These are phyloP conservation scores for Allodekkera sacchari DNA, from an alignment of 805 yeast genomes.

Conservation along the genomic window DNA sequence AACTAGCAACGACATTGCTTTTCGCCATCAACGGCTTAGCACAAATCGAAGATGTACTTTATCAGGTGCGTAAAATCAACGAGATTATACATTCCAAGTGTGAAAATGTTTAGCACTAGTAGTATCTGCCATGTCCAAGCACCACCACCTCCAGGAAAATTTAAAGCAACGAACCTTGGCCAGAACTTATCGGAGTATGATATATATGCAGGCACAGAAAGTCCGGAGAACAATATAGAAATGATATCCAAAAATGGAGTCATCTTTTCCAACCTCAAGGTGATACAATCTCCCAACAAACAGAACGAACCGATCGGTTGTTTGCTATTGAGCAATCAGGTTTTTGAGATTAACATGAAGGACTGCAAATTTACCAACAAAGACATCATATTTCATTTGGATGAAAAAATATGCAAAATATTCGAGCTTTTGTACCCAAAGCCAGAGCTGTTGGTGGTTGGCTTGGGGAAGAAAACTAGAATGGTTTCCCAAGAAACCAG, in stretches of 20 bases:
- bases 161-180: conserved; percentile 28
- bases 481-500: conserved; percentile 52
- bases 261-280: conserved; percentile 45
- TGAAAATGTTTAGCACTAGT: too few species aligned
- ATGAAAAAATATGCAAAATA: conserved; percentile 35
- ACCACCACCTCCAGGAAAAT: too few species aligned
- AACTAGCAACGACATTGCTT: too few species aligned
- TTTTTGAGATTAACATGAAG: conserved; percentile 49
- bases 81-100: too few species aligned
- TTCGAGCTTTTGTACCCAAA: conserved; percentile 57
- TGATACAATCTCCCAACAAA: conserved; percentile 34
- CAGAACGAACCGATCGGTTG: conserved; percentile 35
- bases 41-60: too few species aligned
- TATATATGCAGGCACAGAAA: conserved; percentile 32
- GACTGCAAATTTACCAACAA: conserved; percentile 9
- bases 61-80: too few species aligned
- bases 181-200: conserved; percentile 34
- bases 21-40: too few species aligned
- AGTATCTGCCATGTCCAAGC: too few species aligned
- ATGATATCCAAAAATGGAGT: conserved; percentile 48
- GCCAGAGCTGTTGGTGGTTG: conserved; percentile 69
- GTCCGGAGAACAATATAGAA: conserved; percentile 44
- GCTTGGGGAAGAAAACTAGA: conserved; percentile 59
- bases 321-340: conserved; percentile 47
- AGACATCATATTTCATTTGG: conserved; percentile 35